phyloP scores from a whole-genome alignment of 176 grass and related monocot species.

The Avena atlantica region DNA sequence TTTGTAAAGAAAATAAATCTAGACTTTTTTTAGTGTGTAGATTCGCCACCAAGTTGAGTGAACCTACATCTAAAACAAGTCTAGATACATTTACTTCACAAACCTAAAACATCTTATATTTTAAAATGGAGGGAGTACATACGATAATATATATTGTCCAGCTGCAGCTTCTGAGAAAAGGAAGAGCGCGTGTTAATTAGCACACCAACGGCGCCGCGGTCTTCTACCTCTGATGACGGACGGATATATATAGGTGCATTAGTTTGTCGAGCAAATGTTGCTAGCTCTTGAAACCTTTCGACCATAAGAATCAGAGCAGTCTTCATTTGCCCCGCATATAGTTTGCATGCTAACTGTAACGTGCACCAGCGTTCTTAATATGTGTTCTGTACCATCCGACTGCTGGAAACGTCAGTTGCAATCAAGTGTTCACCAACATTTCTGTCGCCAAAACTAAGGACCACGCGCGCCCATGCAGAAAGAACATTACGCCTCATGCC shows the following conservation, averaged over 20 bases:
- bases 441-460: background rate
- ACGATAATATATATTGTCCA: background rate
- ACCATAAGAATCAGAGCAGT: background rate
- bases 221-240: too few species aligned
- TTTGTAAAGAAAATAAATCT: too few species aligned
- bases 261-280: too few species aligned
- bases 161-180: background rate
- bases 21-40: too few species aligned
- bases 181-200: too few species aligned
- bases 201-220: too few species aligned
- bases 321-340: background rate
- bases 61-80: too few species aligned
- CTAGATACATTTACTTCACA: too few species aligned
- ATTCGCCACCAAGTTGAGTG: too few species aligned
- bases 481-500: background rate
- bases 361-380: background rate
- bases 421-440: conserved; percentile 24
- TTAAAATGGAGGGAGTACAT: too few species aligned
- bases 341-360: background rate
- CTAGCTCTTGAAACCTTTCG: background rate
- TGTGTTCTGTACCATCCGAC: background rate
- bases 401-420: background rate
- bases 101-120: too few species aligned
- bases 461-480: background rate
- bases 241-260: background rate